Conservation (phyloP, 2,329 filamentous ascomycete genomes). For the Scolecobasidium constrictum region DNA sequence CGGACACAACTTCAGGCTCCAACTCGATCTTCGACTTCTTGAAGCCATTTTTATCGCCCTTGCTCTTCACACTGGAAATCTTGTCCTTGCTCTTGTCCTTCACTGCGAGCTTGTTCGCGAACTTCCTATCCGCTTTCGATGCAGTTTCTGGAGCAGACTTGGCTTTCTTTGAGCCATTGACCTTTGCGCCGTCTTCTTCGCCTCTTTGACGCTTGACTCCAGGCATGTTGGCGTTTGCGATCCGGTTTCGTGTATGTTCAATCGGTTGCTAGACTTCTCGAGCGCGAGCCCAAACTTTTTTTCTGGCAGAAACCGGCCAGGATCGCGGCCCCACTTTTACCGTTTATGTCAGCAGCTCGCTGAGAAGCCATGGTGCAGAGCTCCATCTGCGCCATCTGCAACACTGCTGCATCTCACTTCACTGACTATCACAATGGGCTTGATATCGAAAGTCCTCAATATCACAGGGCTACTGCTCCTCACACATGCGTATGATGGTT, state of each 20-base stretch:
- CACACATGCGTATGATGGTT: slow-evolving; percentile 65
- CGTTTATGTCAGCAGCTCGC: no score
- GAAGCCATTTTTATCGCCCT: neutral
- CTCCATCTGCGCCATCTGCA: no score
- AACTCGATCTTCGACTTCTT: neutral
- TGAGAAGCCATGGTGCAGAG: no score
- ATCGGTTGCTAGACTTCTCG: no score
- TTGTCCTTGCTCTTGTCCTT: neutral
- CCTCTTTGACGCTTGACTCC: slow-evolving; percentile 10
- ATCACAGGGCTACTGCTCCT: slow-evolving; percentile 67
- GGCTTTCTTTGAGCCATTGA: slow-evolving; percentile 11
- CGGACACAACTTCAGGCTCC: neutral
- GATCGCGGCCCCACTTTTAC: no score
- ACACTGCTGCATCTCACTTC: no score
- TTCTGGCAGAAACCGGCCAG: no score
- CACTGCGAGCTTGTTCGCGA: neutral
- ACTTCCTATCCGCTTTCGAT: slow-evolving; percentile 3
- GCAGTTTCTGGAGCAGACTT: slow-evolving; percentile 11
- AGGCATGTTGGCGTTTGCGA: neutral
- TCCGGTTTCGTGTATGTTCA: slow-evolving; percentile 3
- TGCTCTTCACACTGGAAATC: neutral
- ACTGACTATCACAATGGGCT: slow-evolving; percentile 60
- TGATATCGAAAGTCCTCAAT: slow-evolving; percentile 61
- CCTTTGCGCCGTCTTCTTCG: slow-evolving; percentile 5
- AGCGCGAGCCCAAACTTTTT: no score